Base-by-base conservation (phyloP, 148 eudicot genomes). In the Nepenthes mirabilis region DNA sequence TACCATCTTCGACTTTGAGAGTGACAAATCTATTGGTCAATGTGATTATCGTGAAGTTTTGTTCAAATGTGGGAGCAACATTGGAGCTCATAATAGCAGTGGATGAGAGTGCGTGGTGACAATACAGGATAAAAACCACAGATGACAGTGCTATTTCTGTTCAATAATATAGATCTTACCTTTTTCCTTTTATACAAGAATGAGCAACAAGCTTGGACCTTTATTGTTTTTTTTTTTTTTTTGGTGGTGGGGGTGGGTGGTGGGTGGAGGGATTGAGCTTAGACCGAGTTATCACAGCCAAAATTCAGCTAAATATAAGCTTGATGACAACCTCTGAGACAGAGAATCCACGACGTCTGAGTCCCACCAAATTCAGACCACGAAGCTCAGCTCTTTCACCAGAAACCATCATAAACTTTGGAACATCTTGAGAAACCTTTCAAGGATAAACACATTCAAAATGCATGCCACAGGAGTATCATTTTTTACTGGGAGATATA, bases 311-410 rank as follows among this genome's bases (percentile, higher is more conserved):
- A 37, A n/a, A 62, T 36, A 34, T 36, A 3, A 13, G 43, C 0
- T 34, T 11, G 8, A 49, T 57, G 57, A 77, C 36, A 70, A 91
- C 96, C 98, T 88, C 98, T 55, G 58, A n/a, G 14, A 47, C 68
- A 14, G 95, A 78, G 74, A 83, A 93, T 48, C 89, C 96, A 75
- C 72, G 65, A 53, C 98, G 91, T 33, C 81, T 78, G 23, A 93
- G 83, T 57, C 96, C 96, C 85, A 83, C 98, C 68, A 86, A 60
- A 77, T 93, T 93, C 56, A 93, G 73, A 70, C 96, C 95, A 59
- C 96, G 91, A 14, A 93, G 76, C 70, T 83, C 97, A 68, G 98
- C 95, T 80, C 98, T 82, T 57, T 88, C 95, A 70, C 96, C 98
- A 58, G 91, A 76, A 58, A 93, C 95, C 89, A 86, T 86, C 68